These are phyloP conservation scores for Meyerozyma athensensis DNA, from an alignment of 1,139 yeast species.

Conservation along the genomic window DNA sequence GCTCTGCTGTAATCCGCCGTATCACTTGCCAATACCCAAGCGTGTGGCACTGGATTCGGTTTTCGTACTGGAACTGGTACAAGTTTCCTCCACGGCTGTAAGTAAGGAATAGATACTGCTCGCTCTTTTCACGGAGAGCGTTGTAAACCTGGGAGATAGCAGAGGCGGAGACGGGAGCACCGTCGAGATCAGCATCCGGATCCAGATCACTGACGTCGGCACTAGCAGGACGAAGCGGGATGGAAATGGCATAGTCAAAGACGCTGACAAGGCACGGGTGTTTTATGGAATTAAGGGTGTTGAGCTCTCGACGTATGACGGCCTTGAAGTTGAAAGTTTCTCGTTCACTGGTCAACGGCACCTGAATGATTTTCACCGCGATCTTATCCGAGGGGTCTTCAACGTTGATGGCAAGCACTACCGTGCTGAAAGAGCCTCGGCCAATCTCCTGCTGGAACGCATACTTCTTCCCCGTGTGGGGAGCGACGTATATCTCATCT, in stretches of 20 bases:
- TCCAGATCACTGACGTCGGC: constrained; percentile 17
- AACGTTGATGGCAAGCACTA: constrained; percentile 37
- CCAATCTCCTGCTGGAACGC: constrained; percentile 41
- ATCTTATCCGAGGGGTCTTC: constrained; percentile 15
- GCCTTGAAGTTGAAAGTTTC: constrained; percentile 48
- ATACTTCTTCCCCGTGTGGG: constrained; percentile 12
- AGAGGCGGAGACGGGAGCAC: background rate
- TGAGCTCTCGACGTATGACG: constrained; percentile 71
- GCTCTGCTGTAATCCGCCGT: constrained; percentile 62
- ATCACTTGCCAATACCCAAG: constrained; percentile 43
- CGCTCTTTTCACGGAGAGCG: constrained; percentile 2
- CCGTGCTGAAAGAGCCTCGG: constrained; percentile 57
- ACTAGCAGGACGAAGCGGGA: constrained; percentile 19
- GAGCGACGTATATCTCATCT: constrained; percentile 15
- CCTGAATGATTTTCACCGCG: constrained; percentile 40
- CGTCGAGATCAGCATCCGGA: constrained; percentile 7
- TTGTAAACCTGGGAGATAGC: background rate
- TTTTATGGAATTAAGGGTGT: constrained; percentile 46
- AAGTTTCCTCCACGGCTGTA: constrained; percentile 84
- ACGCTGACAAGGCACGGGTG: constrained; percentile 40
- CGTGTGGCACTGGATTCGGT: constrained; percentile 19
- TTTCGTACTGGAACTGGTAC: constrained; percentile 49
- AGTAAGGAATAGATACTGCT: constrained; percentile 55
- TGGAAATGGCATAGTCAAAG: constrained; percentile 20
- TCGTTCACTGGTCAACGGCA: constrained; percentile 26